Conservation (phyloP, 1,284 basidiomycete species). For the Sporisorium sorghi region DNA sequence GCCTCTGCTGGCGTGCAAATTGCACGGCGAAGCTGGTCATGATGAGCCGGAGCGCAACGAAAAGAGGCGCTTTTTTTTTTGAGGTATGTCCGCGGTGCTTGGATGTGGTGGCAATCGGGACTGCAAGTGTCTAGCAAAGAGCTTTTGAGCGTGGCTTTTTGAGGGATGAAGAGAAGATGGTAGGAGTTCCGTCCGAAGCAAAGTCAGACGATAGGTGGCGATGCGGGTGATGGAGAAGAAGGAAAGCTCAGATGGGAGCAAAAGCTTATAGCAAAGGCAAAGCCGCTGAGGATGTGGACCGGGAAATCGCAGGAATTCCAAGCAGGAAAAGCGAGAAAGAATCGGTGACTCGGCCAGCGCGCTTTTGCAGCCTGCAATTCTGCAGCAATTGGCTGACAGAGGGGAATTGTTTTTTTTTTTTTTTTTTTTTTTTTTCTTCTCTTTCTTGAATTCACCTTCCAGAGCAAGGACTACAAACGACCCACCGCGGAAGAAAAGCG, state of each 20-base stretch:
- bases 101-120: background rate
- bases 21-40: slow-evolving; percentile 55
- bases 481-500: slow-evolving; percentile 1
- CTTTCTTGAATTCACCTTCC: too few species aligned
- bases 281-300: background rate
- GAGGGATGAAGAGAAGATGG: background rate
- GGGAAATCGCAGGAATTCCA: background rate
- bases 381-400: too few species aligned
- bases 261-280: slow-evolving; percentile 3
- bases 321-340: slow-evolving; percentile 1
- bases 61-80: too few species aligned
- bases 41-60: slow-evolving; percentile 12
- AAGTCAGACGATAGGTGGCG: background rate
- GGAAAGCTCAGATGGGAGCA: background rate
- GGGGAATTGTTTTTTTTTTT: background rate
- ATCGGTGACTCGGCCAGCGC: slow-evolving; percentile 17
- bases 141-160: background rate
- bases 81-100: background rate
- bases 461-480: background rate
- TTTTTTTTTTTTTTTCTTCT: slow-evolving; percentile 12
- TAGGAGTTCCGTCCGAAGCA: background rate
- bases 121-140: too few species aligned
- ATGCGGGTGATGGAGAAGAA: background rate
- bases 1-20: slow-evolving; percentile 50
- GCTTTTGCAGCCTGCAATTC: too few species aligned